Base-by-base conservation (phyloP, 2,329 filamentous ascomycete species). In the Arthroderma sp. region DNA sequence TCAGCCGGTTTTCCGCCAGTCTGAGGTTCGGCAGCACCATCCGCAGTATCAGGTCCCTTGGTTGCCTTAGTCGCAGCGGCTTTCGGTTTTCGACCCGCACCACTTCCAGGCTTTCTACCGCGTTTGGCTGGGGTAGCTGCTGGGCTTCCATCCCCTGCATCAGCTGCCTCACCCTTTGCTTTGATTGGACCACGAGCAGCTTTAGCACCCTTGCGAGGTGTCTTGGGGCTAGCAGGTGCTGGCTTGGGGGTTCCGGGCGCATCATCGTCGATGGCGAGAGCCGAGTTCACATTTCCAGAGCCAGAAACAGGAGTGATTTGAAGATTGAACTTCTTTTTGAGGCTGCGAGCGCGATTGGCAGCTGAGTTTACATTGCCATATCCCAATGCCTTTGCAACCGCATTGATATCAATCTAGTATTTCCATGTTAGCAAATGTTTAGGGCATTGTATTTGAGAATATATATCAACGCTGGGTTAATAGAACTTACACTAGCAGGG, bases 331-430 rank as follows among this genome's bases (percentile, higher is more conserved):
- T 52, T 52, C 40, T 58, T 59, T 15, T 53, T 51, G 6, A 62
- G 29, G 1, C 40, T 27, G 15, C 55, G 47, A 29, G 57, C 53
- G 8, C 59, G 53, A 41, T 62, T 62, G 1, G 48, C 53, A 5
- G 54, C 55, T 0, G 56, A 60, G 5, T 40, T 47, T 8, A 51
- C 45, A 42, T 61, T 61, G 42, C 43, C 53, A 44, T 62, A 61
- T 1, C 49, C 50, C 5, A 62, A 32, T 0, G 50, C 49, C 6
- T 45, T 38, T 5, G 54, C 57, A 8, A 61, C 56, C 1, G 49
- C 50, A 10, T 30, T 32, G 22, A 59, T 47, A 30, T 60, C 57
- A 11, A 62, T 51, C 59, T 61, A 37, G 3, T 11, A 33, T 29
- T n/a, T 6, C n/a, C 10, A 28, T 39, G 40, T 46, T 28, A 46